Evolutionary conservation across 805 yeast genomes (phyloP).

Genomic region (Wickerhamomyces canadensis): DNA sequence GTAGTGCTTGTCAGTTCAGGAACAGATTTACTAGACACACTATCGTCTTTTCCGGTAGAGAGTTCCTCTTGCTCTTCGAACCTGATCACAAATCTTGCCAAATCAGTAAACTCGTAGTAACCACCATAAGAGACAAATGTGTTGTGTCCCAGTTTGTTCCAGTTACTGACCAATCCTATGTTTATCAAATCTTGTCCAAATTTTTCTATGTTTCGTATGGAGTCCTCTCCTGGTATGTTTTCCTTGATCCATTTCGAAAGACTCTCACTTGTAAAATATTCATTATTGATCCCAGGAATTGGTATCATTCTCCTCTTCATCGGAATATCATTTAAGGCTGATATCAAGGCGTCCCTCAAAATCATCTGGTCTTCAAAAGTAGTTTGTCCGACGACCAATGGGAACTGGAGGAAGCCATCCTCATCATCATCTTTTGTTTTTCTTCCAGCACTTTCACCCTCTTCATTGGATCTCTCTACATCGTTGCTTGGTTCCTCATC

Average conservation of each 20-base stretch:
- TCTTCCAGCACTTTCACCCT: not conserved
- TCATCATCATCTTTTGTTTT: conserved; percentile 7
- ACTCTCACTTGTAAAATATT: conserved; percentile 25
- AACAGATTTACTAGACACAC: too few species aligned
- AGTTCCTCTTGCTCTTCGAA: conserved; percentile 8
- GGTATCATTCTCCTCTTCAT: conserved; percentile 24
- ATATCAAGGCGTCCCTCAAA: conserved; percentile 7
- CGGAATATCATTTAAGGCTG: conserved; percentile 15
- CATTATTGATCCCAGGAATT: conserved; percentile 24
- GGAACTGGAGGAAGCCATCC: conserved; percentile 21
- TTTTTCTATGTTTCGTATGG: conserved; percentile 26
- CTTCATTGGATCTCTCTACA: not conserved
- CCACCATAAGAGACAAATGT: conserved; percentile 19
- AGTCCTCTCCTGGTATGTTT: conserved; percentile 20
- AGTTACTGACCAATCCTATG: conserved; percentile 21
- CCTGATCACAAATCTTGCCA: conserved; percentile 18
- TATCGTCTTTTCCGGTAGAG: too few species aligned
- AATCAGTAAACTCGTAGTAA: conserved; percentile 24
- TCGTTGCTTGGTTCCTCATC: not conserved
- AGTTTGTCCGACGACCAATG: conserved; percentile 18
- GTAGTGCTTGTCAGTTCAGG: too few species aligned
- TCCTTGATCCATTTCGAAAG: conserved; percentile 22
- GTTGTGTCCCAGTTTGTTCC: conserved; percentile 18
- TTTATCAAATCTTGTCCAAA: conserved; percentile 27
- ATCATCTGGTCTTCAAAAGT: conserved; percentile 10